Evolutionary conservation across 345 rosid species (phyloP).

Genomic region (Populus simonii): DNA sequence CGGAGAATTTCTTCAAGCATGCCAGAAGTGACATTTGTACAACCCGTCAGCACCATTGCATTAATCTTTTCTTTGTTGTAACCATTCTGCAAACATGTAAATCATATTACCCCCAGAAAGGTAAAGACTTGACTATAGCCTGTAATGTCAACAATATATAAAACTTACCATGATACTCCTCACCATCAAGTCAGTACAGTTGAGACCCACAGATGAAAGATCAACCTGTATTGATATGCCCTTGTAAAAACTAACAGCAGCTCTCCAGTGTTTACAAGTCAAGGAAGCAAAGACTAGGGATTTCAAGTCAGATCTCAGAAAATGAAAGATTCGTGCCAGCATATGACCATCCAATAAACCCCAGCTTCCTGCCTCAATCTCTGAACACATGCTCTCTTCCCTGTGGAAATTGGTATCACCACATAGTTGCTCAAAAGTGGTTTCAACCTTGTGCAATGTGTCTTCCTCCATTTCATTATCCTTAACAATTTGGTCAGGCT

Average conservation of each 20-base stretch:
- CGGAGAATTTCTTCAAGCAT: constrained; percentile 65
- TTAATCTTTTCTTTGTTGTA: constrained; percentile 69
- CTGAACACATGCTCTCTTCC: constrained; percentile 41
- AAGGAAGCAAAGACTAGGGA: constrained; percentile 76
- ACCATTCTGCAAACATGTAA: constrained; percentile 60
- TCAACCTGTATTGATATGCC: constrained; percentile 70
- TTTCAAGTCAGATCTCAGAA: constrained; percentile 69
- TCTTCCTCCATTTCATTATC: constrained; percentile 57
- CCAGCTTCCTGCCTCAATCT: constrained; percentile 52
- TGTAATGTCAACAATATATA: constrained; percentile 5
- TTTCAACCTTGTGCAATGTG: constrained; percentile 42
- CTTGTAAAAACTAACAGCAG: constrained; percentile 71
- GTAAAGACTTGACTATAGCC: not conserved
- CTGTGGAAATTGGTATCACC: constrained; percentile 50
- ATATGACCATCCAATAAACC: constrained; percentile 73
- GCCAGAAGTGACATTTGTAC: constrained; percentile 62
- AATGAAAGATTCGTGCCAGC: constrained; percentile 81
- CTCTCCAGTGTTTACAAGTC: constrained; percentile 92
- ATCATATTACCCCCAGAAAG: constrained; percentile 22
- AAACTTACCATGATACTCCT: constrained; percentile 66
- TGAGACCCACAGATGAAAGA: constrained; percentile 68
- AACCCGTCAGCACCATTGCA: constrained; percentile 71
- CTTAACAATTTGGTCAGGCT: constrained; percentile 61
- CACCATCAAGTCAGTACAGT: constrained; percentile 63
- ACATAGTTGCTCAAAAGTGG: constrained; percentile 74